A percentile compares a stretch with the other conserved stretches of the same genome.
phyloP scores from a whole-genome alignment of 75 land plant genomes.

The Gnetum montanum region DNA sequence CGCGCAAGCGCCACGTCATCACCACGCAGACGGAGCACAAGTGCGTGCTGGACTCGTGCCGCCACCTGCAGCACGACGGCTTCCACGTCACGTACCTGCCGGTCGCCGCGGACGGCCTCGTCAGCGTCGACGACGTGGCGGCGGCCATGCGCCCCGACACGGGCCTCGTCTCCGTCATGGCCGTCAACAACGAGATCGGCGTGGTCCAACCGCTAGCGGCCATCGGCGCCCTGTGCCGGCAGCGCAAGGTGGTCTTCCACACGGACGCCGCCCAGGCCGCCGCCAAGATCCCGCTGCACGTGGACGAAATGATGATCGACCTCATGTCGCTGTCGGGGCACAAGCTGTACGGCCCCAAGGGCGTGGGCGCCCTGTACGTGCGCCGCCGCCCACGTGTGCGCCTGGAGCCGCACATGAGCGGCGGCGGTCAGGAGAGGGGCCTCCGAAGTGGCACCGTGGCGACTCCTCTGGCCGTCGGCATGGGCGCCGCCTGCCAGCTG shows the following conservation, averaged over 20 bases:
- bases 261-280: slow-evolving; percentile 94
- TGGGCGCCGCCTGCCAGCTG: slow-evolving; percentile 87
- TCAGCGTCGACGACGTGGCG: slow-evolving; percentile 52
- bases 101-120: slow-evolving; percentile 67
- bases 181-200: slow-evolving; percentile 95
- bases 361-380: slow-evolving; percentile 85
- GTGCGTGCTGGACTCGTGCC: slow-evolving; percentile 96
- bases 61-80: slow-evolving; percentile 92
- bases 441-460: slow-evolving; percentile 91
- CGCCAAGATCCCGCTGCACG: slow-evolving; percentile 83
- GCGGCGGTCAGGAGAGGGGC: slow-evolving; percentile 97
- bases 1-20: slow-evolving; percentile 78
- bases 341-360: slow-evolving; percentile 97
- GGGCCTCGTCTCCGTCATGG: slow-evolving; percentile 82
- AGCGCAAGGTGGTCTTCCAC: slow-evolving; percentile 59
- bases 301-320: slow-evolving; percentile 70
- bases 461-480: slow-evolving; percentile 81
- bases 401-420: slow-evolving; percentile 95
- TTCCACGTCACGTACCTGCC: slow-evolving; percentile 93
- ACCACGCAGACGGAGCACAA: slow-evolving; percentile 99
- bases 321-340: slow-evolving; percentile 93
- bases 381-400: slow-evolving; percentile 81
- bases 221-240: slow-evolving; percentile 70
- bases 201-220: slow-evolving; percentile 91
- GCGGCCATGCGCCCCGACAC: slow-evolving; percentile 81